Percentiles rank a stretch among this genome's conserved stretches.
These are phyloP conservation scores for Backusella westeae DNA, from an alignment of 192 early-diverging fungal genomes.

Conservation along the genomic window DNA sequence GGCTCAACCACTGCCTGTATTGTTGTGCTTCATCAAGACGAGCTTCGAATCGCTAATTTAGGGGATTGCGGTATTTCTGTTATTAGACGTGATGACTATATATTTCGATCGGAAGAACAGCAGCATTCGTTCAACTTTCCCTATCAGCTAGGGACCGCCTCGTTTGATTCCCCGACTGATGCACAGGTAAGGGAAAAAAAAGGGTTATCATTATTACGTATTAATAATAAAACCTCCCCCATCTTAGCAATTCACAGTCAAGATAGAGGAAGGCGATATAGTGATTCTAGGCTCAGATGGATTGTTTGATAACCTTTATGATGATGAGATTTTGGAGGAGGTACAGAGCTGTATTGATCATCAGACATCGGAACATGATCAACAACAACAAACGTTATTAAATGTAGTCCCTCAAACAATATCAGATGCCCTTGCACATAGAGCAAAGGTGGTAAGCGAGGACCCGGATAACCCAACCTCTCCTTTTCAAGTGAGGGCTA, in stretches of 20 bases:
- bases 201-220: background rate
- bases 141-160: constrained; percentile 90
- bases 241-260: constrained; percentile 62
- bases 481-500: constrained; percentile 92
- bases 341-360: constrained; percentile 48
- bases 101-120: constrained; percentile 95
- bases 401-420: constrained; percentile 70
- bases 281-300: constrained; percentile 93
- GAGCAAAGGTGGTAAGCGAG: constrained; percentile 78
- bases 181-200: constrained; percentile 52
- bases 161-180: constrained; percentile 77
- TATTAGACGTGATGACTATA: constrained; percentile 81
- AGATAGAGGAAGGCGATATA: constrained; percentile 89
- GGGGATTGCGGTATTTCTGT: constrained; percentile 93
- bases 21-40: constrained; percentile 85
- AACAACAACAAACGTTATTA: constrained; percentile 19
- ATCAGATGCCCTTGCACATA: constrained; percentile 73
- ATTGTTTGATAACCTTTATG: constrained; percentile 97
- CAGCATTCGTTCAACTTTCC: constrained; percentile 99
- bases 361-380: constrained; percentile 21
- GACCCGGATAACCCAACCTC: constrained; percentile 71
- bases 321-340: constrained; percentile 94
- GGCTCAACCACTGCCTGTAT: constrained; percentile 92
- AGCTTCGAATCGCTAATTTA: constrained; percentile 90
- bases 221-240: background rate